A percentile compares a stretch with the other conserved stretches of the same genome.
Conservation (phyloP, 768 basidiomycete genomes). For the Strobilomyces confusus region DNA sequence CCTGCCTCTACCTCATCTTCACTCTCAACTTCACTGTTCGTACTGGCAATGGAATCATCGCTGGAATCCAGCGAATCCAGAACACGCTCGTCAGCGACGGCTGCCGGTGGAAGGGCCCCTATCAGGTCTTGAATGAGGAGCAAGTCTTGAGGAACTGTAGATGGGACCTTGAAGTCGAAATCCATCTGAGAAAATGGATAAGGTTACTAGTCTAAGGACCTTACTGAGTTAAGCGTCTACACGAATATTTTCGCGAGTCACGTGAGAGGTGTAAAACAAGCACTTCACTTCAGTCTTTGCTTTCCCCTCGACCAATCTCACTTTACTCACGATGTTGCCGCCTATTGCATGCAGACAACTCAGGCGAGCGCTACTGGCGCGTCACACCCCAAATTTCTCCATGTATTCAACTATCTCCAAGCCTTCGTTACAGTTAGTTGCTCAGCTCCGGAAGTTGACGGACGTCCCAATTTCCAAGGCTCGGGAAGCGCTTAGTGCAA, state of each 20-base stretch:
- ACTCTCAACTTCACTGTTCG: conserved; percentile 51
- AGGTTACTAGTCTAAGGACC: neutral
- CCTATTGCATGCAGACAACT: conserved; percentile 2
- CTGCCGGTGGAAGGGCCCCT: conserved; percentile 29
- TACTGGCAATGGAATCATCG: conserved; percentile 51
- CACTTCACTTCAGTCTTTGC: neutral
- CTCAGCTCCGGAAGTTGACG: conserved; percentile 76
- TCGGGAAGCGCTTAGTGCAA: conserved; percentile 74
- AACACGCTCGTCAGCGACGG: neutral
- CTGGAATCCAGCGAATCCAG: conserved; percentile 18
- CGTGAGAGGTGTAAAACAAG: conserved; percentile 11
- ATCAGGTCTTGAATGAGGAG: conserved; percentile 68
- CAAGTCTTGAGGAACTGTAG: conserved; percentile 66
- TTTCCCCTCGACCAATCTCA: neutral
- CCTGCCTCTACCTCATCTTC: conserved; percentile 74
- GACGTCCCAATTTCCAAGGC: conserved; percentile 86
- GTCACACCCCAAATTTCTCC: neutral
- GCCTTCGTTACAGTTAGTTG: conserved; percentile 72
- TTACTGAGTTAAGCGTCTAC: too few relatives aligned
- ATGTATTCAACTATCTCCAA: conserved; percentile 57
- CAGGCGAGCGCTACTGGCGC: neutral
- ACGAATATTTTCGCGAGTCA: conserved; percentile 13
- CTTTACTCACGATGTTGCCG: conserved; percentile 13
- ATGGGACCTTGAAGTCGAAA: conserved; percentile 54
- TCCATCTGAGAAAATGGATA: conserved; percentile 21